Base-by-base conservation (phyloP, 164 flowering plant genomes). In the Stephania cephalantha region DNA sequence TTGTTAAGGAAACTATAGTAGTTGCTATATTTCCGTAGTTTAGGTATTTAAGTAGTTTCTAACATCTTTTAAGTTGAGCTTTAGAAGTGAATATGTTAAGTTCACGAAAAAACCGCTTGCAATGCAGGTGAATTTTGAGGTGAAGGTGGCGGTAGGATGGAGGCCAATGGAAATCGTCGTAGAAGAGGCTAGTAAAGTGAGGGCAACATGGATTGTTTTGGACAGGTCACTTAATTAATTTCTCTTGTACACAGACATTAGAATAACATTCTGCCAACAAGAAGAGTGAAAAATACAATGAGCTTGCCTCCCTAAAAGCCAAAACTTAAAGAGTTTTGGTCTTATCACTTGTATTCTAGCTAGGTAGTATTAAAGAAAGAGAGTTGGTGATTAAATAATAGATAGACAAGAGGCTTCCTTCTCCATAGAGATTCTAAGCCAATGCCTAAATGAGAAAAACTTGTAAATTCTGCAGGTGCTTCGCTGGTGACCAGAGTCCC, bases 121-220 rank as follows among this genome's bases (percentile, higher is more conserved):
- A 12, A 67, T 53, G 58, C 76, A 85, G 85, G 83, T 83, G 46
- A 83, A 83, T 69, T 81, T 85, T 77, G 78, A 76, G 73, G 84
- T 53, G 11, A 83, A 81, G 72, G 76, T 85, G 55, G 79, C 82
- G 2, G 84, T 79, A 2, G 84, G 80, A 44, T 70, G 71, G 73
- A 61, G 68, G 63, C 78, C 81, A 9, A 76, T 22, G 72, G 75
- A 58, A 44, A 75, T 83, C 15, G 75, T 83, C 67, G 35, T 71
- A 6, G 77, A 81, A 42, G 83, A 79, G 73, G 87, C 85, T 15
- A 81, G 46, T 76, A 72, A 64, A 35, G 71, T 50, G 13, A 65
- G 50, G 69, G 79, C 87, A 0, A 78, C 85, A 31, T 83, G 80
- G 84, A 81, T 85, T 29, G 67, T 82, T 64, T 72, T 79, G 79